A percentile compares a stretch with the other conserved stretches of the same genome.
phyloP scores from a whole-genome alignment of 331 rosid genomes.

The Dryas integrifolia region DNA sequence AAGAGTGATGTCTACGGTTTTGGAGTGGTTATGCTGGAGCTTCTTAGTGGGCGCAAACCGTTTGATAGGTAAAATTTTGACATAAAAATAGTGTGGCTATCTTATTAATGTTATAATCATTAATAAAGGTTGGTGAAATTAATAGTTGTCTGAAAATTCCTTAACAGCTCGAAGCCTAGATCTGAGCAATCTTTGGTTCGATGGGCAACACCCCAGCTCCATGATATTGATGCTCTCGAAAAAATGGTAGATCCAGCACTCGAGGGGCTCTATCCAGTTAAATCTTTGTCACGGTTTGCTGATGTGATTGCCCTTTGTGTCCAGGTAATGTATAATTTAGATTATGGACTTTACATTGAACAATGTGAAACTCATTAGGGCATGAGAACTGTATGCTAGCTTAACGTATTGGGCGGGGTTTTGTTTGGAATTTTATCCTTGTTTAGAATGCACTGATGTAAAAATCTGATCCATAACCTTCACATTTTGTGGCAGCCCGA shows the following conservation, averaged over 20 bases:
- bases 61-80: constrained; percentile 70
- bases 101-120: neutral
- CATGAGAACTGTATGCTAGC: neutral
- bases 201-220: constrained; percentile 99
- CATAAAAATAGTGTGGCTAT: constrained; percentile 1
- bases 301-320: constrained; percentile 95
- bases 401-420: neutral
- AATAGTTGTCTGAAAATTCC: constrained; percentile 21
- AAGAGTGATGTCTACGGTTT: constrained; percentile 91
- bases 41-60: constrained; percentile 88
- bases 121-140: constrained; percentile 13
- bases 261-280: constrained; percentile 87
- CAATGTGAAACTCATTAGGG: neutral
- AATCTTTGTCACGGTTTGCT: constrained; percentile 97
- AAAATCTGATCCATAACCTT: constrained; percentile 13
- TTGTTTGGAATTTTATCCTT: neutral
- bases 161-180: constrained; percentile 71
- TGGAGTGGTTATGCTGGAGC: constrained; percentile 97
- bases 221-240: constrained; percentile 89
- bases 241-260: constrained; percentile 96
- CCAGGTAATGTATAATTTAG: constrained; percentile 60
- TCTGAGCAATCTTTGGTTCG: constrained; percentile 88
- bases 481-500: constrained; percentile 65
- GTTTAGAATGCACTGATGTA: neutral
- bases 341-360: neutral